Base-by-base conservation (phyloP, 768 basidiomycete species). In the Rhodosporidiobolus odoratus region DNA sequence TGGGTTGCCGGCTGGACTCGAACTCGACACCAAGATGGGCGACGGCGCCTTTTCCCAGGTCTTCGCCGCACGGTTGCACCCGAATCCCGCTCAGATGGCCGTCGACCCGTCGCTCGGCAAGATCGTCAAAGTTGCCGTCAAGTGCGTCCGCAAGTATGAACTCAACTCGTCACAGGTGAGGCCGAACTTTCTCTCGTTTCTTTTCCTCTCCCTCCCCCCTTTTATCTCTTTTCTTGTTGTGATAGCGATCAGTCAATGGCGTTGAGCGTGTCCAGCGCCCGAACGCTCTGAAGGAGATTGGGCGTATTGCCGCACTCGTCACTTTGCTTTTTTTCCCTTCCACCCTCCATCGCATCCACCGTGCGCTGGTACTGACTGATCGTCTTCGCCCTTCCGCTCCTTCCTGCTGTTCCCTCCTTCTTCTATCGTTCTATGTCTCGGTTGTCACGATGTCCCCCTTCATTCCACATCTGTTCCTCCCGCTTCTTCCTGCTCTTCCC, bases 1-100 rank as follows among this genome's bases (percentile, higher is more conserved):
- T 7, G 72, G 72, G 30, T 48, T 74, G 17, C 73, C 73, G 19
- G 73, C 70, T 0, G 73, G 73, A 3, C 54, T 74, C 53, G 16
- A 16, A 34, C 34, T 56, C 32, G 38, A 88, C 67, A 78, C 10
- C 63, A 81, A 81, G 76, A 81, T 81, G 81, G 81, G 81, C 38
- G 81, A 81, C 76, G 95, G 95, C 69, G 95, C 95, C 52, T 99
- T 99, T 79, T 97, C 94, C n/a, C 92, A 96, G 78, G 95, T 99
- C 15, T 99, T 95, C 84, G 91, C 90, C 79, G 95, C 92, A 21
- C 47, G 52, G 3, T 62, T 70, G n/a, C 58, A 63, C 25, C 73
- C 73, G 34, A 61, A 10, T 40, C 45, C 65, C 35, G 69, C 66
- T n/a, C 73, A 74, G 54, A 53, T 75, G 58, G 66, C 66, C 16